Percentiles rank a stretch among this genome's conserved stretches.
phyloP scores from a whole-genome alignment of 768 basidiomycete species.

The Stropharia rugosoannulata region DNA sequence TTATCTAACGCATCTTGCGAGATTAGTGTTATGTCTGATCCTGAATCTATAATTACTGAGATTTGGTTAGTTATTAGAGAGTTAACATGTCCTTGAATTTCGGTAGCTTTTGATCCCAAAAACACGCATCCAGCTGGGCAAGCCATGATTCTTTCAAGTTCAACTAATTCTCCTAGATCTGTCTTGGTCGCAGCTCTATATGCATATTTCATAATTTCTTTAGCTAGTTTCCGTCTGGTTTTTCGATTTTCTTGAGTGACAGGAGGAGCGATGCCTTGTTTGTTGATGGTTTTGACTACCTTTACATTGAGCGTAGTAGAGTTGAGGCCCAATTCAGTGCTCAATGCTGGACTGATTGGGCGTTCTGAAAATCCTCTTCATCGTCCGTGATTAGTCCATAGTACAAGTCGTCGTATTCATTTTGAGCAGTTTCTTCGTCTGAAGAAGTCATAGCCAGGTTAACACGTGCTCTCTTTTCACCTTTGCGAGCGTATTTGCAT shows the following conservation, averaged over 20 bases:
- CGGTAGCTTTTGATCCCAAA: constrained; percentile 27
- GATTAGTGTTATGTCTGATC: constrained; percentile 35
- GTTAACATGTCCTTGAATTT: constrained; percentile 7
- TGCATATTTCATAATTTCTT: neutral
- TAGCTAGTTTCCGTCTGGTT: neutral
- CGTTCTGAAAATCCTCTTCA: neutral
- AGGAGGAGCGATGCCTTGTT: no score
- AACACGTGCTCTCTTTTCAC: constrained; percentile 12
- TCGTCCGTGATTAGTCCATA: constrained; percentile 16
- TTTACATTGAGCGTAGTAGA: no score
- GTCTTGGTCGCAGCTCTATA: neutral
- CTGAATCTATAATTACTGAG: constrained; percentile 24
- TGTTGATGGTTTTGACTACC: no score
- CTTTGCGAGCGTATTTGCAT: constrained; percentile 22
- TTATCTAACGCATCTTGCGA: constrained; percentile 13
- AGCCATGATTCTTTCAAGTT: constrained; percentile 18
- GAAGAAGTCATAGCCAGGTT: constrained; percentile 8
- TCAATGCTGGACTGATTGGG: no score
- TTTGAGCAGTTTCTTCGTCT: constrained; percentile 16
- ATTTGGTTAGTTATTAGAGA: no score
- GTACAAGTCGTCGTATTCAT: constrained; percentile 25
- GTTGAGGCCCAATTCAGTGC: no score
- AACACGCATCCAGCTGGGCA: constrained; percentile 30
- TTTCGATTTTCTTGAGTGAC: no score
- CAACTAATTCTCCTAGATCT: constrained; percentile 5